Percentiles rank a stretch among this genome's conserved stretches.
Evolutionary conservation across 192 early-diverging fungal species (phyloP).

Genomic region (Mortierella claussenii): DNA sequence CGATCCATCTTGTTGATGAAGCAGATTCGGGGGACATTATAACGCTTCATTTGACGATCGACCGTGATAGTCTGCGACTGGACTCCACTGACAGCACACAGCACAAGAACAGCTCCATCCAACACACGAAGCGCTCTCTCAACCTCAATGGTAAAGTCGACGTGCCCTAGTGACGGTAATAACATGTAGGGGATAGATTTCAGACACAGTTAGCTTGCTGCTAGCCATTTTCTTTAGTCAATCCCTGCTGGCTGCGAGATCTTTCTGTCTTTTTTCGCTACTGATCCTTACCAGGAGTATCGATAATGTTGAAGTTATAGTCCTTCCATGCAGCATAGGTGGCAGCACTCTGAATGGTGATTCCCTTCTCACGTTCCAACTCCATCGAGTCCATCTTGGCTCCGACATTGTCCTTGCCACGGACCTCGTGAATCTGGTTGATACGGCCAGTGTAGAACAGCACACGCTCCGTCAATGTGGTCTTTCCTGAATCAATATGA

Average conservation of each 20-base stretch:
- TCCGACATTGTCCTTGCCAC: conserved; percentile 89
- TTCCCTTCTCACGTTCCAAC: conserved; percentile 93
- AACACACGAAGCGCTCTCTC: conserved; percentile 88
- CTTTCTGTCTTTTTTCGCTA: not conserved
- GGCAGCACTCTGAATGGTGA: conserved; percentile 90
- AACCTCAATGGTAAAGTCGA: conserved; percentile 92
- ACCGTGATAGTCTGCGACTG: conserved; percentile 92
- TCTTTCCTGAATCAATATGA: conserved; percentile 91
- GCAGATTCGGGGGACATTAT: conserved; percentile 86
- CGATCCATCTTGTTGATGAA: conserved; percentile 95
- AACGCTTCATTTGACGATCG: conserved; percentile 91
- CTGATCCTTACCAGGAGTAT: conserved; percentile 77
- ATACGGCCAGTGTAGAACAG: conserved; percentile 88
- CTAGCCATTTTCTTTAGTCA: too few relatives aligned
- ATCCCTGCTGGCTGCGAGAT: too few relatives aligned
- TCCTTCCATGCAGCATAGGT: conserved; percentile 84
- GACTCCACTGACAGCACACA: conserved; percentile 88
- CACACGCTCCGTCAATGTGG: conserved; percentile 86
- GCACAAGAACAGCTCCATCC: conserved; percentile 86
- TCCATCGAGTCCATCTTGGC: conserved; percentile 99
- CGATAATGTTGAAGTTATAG: conserved; percentile 87
- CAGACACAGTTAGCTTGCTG: too few relatives aligned
- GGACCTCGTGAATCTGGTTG: conserved; percentile 90
- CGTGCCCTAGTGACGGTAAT: too few relatives aligned
- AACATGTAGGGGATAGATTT: too few relatives aligned